Evolutionary conservation across 2,329 filamentous ascomycete genomes (phyloP), one percentile per base, ranked within the genome.

Genomic region (Triangularia verruculosa): DNA sequence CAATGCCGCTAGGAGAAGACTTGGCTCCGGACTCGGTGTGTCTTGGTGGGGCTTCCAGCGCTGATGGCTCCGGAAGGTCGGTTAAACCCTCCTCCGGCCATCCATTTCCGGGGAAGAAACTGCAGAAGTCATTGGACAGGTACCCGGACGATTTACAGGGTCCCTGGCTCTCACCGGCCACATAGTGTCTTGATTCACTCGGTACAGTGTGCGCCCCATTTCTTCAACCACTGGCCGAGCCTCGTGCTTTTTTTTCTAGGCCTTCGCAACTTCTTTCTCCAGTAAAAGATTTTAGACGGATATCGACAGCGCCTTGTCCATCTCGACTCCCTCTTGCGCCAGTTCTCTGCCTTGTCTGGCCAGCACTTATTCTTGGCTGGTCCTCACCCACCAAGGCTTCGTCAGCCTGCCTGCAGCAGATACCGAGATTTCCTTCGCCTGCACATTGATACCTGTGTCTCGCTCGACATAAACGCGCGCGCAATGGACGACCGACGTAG

Each of bases 401-500:
- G 5, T 12, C 30, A 32, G 9, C 30, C 30, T 12, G 30, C 30
- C 30, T 32, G 34, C 34, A 43, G n/a, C 34, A 17, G 34, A 43
- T 43, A 43, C 34, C 15, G 34, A 17, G 5, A 1, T n/a, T 43
- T 43, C 8, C 34, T 43, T 43, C 34, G 8, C 25, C 20, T 56
- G 17, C 54, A 20, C 32, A n/a, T 56, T 56, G 53, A 56, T 25
- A 56, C 22, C 32, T 32, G 32, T 22, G 39, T n/a, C 55, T 24
- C 55, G 39, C 32, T n/a, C 22, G 22, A 58, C 2, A 25, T 13
- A 58, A 58, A 25, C 22, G 30, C 17, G 27, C 47, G 13, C 51
- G 72, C 64, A 55, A 93, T 96, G 92, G 87, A 90, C 69, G 90
- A 93, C 70, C 86, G 88, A 74, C 86, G 87, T 66, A 82, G 81